phyloP scores from a whole-genome alignment of 2,329 filamentous ascomycete genomes.

The Tolypocladium inflatum region DNA sequence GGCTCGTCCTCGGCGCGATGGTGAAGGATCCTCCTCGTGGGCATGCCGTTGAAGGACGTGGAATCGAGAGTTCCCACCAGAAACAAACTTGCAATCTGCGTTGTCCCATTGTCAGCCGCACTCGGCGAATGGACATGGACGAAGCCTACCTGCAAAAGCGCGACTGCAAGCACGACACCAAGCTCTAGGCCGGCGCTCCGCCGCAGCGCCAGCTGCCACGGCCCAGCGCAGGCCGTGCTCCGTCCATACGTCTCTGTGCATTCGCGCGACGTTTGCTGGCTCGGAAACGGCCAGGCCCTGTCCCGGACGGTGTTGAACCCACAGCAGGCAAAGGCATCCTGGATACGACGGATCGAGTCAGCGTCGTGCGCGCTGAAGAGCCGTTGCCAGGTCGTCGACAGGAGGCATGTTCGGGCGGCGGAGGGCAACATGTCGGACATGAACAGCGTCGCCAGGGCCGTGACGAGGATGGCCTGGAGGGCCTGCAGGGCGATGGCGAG shows the following conservation, averaged over 20 bases:
- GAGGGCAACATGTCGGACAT: constrained; percentile 7
- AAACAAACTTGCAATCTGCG: no score
- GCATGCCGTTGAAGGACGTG: no score
- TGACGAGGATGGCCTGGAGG: constrained; percentile 4
- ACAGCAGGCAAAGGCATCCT: constrained; percentile 54
- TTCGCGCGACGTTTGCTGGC: constrained; percentile 23
- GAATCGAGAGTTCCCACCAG: no score
- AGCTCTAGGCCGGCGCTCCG: constrained; percentile 33
- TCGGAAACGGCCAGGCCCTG: constrained; percentile 44
- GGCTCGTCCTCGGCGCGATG: no score
- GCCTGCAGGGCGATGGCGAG: background rate
- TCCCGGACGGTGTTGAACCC: constrained; percentile 46
- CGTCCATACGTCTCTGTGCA: constrained; percentile 36
- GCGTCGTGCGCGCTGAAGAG: constrained; percentile 30
- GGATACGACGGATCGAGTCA: constrained; percentile 42
- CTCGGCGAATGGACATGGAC: no score
- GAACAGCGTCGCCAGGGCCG: constrained; percentile 9
- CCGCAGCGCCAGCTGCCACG: constrained; percentile 31
- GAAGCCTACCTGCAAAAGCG: constrained; percentile 33
- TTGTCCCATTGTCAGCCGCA: no score
- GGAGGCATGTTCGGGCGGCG: constrained; percentile 6
- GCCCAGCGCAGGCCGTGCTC: constrained; percentile 32
- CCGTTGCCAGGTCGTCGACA: constrained; percentile 11
- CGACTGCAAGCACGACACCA: constrained; percentile 37
- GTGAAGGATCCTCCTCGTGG: no score